Evolutionary conservation across 2,329 filamentous ascomycete genomes (phyloP), one percentile per base, ranked within the genome.

Genomic region (Aspergillus sp.): DNA sequence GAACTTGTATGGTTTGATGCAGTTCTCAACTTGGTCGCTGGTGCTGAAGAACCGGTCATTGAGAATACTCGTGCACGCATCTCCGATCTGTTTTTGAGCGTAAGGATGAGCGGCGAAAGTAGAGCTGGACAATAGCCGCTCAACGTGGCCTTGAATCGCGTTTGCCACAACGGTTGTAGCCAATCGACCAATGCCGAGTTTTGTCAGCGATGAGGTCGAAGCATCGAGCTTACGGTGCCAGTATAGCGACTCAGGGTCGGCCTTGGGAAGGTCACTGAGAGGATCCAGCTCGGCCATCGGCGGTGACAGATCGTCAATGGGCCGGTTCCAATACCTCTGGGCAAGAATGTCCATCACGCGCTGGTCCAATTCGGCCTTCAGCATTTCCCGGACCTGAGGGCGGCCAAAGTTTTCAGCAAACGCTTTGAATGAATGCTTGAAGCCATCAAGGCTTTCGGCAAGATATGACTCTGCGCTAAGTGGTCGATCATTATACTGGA

Each of bases 1-100:
- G 66, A 93, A 98, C 73, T 99, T 99, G 80, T 93, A 99, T 0
- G 96, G 95, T 75, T 99, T 99, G 76, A 99, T 96, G 72, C 93
- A 99, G 71, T 98, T 98, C 75, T 99, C 95, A 1, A 99, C 90
- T 76, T 98, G 95, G 69, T 99, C 96, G 62, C 90, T 95, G 1
- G 96, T 99, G 75, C 93, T 95, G 77, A 97, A 98, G 63, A 96
- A 96, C 14, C 93, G 84, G 68, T 99, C 95, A 64, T 95, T 95
- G 12, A 99, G 79, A 53, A 99, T 98, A 24, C 86, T 89, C 0
- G 91, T 90, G 1, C 92, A 91, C 1, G 95, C 93, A 66, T 97
- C 92, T 48, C 87, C 90, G 64, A 99, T 98, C n/a, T 91, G 90
- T 73, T 95, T 87, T 37, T 91, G 88, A 9, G 95, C 95, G 67